Evolutionary conservation across 306 rosid species (phyloP), one percentile per base, ranked within the genome.

Genomic region (Begonia loranthoides): DNA sequence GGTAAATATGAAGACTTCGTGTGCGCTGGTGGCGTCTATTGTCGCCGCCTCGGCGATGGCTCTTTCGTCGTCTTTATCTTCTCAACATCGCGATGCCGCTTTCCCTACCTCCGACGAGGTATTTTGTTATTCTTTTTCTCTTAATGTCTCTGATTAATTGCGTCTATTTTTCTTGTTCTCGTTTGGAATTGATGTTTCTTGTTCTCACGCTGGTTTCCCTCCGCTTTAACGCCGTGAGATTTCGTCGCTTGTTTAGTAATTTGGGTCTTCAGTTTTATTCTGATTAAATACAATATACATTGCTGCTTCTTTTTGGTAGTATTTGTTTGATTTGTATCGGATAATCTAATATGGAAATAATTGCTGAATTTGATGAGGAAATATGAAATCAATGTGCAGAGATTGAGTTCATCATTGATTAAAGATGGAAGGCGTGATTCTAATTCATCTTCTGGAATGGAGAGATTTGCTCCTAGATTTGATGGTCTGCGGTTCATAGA

Each of bases 401-500:
- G 79, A 70, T 68, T 2, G 15, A n/a, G 6, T 39, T 60, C 62
- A 19, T 54, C 61, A 4, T 53, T 51, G 17, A 38, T 39, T 44
- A 54, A 51, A 15, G 56, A 39, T 0, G 10, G 41, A 16, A 54
- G 24, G 7, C 49, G 41, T 16, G 43, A 14, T 13, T 49, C 66
- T 44, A 46, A 41, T 13, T 5, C 54, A 2, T 19, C 72, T 21
- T 45, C 67, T 49, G 67, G 45, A 17, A 69, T 73, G 74, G 87
- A 79, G 71, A 76, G 84, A 45, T 90, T 82, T 51, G 81, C 82
- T 41, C 97, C 97, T 47, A 82, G 76, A 56, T 90, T 90, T 51
- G 97, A 90, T 58, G 97, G 97, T 6, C 68, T 90, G 75, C 82
- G 85, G 17, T 90, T 90, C 77, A 82, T 90, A 16, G 94, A 90